Percentiles rank a stretch among this genome's conserved stretches.
These are phyloP conservation scores for Fusarium falciforme DNA, from an alignment of 2,329 filamentous ascomycete genomes.

Conservation along the genomic window DNA sequence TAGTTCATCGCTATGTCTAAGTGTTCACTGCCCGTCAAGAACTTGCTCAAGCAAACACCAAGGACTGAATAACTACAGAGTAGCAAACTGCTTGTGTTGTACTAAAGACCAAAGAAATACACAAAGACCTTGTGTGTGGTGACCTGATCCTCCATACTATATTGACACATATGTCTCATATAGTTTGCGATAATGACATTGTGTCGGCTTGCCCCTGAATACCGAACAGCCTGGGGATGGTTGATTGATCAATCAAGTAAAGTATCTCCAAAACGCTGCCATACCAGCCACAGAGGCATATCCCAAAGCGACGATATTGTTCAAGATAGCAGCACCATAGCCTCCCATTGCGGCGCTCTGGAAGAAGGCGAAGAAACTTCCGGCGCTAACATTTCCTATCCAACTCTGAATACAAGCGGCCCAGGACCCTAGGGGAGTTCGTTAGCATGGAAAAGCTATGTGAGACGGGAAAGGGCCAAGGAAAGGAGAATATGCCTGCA, in stretches of 20 bases:
- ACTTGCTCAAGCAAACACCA: background rate
- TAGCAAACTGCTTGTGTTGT: background rate
- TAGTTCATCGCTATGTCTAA: background rate
- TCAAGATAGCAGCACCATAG: background rate
- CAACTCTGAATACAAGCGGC: background rate
- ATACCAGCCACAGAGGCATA: background rate
- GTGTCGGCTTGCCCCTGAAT: background rate
- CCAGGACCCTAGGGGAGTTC: background rate
- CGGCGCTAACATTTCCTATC: background rate
- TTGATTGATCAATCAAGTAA: background rate
- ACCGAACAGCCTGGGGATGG: background rate
- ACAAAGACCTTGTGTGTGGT: too few relatives aligned
- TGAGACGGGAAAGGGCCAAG: rapidly evolving
- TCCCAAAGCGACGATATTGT: background rate
- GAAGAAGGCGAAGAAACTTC: background rate
- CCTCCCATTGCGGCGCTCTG: background rate
- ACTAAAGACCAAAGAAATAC: background rate
- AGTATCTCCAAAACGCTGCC: background rate
- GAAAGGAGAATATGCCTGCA: background rate
- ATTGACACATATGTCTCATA: background rate
- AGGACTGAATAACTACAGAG: background rate
- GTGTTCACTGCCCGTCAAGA: background rate
- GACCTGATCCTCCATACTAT: background rate
- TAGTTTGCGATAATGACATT: background rate
- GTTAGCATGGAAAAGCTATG: background rate